A percentile compares a stretch with the other conserved stretches of the same genome.
Evolutionary conservation across 2,329 filamentous ascomycete genomes (phyloP).

Genomic region (Fusarium torulosum): DNA sequence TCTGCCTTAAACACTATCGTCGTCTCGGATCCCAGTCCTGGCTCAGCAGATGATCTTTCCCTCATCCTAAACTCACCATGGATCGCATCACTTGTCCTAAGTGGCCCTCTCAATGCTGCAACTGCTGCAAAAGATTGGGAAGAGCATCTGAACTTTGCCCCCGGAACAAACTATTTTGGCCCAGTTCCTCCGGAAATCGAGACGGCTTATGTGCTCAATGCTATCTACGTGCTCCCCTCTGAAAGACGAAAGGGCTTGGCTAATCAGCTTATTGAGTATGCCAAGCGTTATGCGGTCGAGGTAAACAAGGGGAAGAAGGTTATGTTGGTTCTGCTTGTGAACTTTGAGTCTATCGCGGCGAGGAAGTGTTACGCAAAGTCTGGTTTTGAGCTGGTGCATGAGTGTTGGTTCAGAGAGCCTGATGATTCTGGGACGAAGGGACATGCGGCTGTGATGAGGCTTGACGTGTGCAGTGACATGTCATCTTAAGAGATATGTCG

Average conservation of each 20-base stretch:
- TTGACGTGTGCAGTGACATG: background rate
- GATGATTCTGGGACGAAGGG: background rate
- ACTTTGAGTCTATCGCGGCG: conserved; percentile 15
- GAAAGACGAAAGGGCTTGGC: conserved; percentile 31
- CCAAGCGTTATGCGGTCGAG: conserved; percentile 1
- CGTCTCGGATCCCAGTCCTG: background rate
- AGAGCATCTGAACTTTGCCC: background rate
- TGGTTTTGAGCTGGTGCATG: conserved; percentile 22
- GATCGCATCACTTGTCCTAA: conserved; percentile 25
- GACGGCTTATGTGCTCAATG: conserved; percentile 23
- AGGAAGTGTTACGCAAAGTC: conserved; percentile 33
- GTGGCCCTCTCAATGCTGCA: conserved; percentile 21
- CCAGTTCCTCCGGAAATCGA: background rate
- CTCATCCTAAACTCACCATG: conserved; percentile 19
- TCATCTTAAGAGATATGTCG: background rate
- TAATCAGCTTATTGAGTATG: conserved; percentile 7
- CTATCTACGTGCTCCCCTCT: conserved; percentile 26
- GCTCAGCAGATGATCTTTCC: background rate
- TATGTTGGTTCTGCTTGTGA: conserved; percentile 19
- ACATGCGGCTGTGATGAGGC: conserved; percentile 31
- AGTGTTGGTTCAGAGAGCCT: conserved; percentile 30
- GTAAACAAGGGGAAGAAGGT: background rate
- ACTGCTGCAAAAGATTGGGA: background rate
- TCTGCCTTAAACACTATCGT: conserved; percentile 9
- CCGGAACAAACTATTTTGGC: background rate